These are phyloP conservation scores for Candida glucosophila DNA, from an alignment of 1,139 yeast species.

Conservation along the genomic window DNA sequence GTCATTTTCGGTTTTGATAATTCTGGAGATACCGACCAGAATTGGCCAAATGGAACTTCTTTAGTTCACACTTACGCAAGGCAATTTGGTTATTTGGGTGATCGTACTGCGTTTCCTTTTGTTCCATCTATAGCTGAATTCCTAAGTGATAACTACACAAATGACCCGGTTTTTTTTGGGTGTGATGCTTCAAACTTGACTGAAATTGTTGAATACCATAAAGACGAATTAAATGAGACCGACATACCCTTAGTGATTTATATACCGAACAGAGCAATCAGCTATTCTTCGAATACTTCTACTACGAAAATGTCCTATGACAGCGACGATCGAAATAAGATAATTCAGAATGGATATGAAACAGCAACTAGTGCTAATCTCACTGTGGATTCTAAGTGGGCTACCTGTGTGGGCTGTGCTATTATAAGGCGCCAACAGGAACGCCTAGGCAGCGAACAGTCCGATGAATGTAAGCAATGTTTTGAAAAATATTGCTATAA, in stretches of 20 bases:
- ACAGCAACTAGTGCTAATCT: conserved; percentile 24
- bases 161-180: conserved; percentile 33
- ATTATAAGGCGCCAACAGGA: conserved; percentile 36
- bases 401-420: conserved; percentile 40
- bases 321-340: conserved; percentile 20
- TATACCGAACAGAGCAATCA: conserved; percentile 23
- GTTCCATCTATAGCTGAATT: conserved; percentile 27
- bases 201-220: conserved; percentile 20
- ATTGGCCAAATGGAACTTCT: conserved; percentile 78
- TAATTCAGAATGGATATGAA: conserved; percentile 35
- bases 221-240: conserved; percentile 14
- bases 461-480: conserved; percentile 32
- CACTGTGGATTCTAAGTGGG: conserved; percentile 30
- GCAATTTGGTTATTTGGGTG: conserved; percentile 36
- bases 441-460: conserved; percentile 26
- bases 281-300: conserved; percentile 29
- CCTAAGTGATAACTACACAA: conserved; percentile 17
- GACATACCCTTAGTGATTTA: conserved; percentile 34
- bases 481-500: conserved; percentile 34
- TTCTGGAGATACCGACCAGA: conserved; percentile 63
- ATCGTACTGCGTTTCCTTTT: conserved; percentile 32
- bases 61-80: conserved; percentile 46
- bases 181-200: conserved; percentile 26
- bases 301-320: conserved; percentile 32
- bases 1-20: conserved; percentile 77